Base-by-base conservation (phyloP, 306 rosid genomes). In the Vicia villosa region DNA sequence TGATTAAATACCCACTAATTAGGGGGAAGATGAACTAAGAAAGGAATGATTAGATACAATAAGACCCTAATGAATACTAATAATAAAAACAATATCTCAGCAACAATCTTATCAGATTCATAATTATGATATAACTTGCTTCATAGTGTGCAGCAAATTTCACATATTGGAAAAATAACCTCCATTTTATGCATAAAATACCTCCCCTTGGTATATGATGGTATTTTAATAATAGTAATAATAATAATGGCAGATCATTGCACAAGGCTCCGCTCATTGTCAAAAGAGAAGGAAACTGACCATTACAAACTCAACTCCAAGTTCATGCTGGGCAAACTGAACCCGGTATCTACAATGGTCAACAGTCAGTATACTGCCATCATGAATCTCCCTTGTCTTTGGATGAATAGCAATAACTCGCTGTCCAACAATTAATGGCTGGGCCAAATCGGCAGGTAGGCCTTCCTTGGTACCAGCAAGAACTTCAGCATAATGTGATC, bases 371-470 rank as follows among this genome's bases (percentile, higher is more conserved):
- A 94, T 85, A 72, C 88, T 84, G 83, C 99, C 99, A 11, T 91
- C 85, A 10, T 88, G 92, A 79, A 91, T 80, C 78, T 85, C 96
- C 74, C 97, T 84, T 5, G 88, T 82, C 77, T 57, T 84, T 10
- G 96, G 97, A 73, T 94, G 91, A 73, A 94, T 72, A 46, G 97
- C 91, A 81, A 87, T 69, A 74, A 94, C 89, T 51, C 79, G 89
- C 72, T 94, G 96, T 69, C 96, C 97, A 71, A 91, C 95, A 52
- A 80, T 75, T 75, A 94, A 82, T 56, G 99, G 99, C 66, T 66
- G 87, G 30, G 96, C 91, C 84, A 94, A 80, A 85, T 94, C 97
- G 65, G 89, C 81, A 42, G 99, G 97, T 78, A 88, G 96, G 60
- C 96, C 96, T 63, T 87, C 91, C 80, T 88, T 86, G 80, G 88